Percentiles rank a stretch among this genome's conserved stretches.
Conservation (phyloP, 306 rosid genomes). For the Lablab purpureus region DNA sequence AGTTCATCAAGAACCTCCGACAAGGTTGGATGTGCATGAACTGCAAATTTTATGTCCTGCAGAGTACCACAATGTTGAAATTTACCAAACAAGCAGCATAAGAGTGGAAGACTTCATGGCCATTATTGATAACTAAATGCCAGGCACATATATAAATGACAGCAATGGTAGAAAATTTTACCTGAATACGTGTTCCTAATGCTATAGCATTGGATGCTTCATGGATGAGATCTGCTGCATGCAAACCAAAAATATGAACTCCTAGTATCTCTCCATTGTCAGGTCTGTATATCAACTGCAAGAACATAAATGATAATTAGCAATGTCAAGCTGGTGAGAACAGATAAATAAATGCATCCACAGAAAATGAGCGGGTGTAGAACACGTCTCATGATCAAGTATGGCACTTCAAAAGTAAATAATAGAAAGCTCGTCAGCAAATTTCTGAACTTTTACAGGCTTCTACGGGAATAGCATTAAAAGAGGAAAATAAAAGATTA, state of each 20-base stretch:
- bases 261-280: slow-evolving; percentile 98
- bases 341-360: slow-evolving; percentile 24
- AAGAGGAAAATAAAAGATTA: slow-evolving; percentile 39
- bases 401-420: neutral
- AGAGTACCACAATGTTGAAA: slow-evolving; percentile 38
- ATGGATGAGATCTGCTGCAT: slow-evolving; percentile 99
- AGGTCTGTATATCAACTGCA: slow-evolving; percentile 97
- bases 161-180: slow-evolving; percentile 40
- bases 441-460: slow-evolving; percentile 4
- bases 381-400: slow-evolving; percentile 12
- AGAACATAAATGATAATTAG: slow-evolving; percentile 45
- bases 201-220: slow-evolving; percentile 99
- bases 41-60: slow-evolving; percentile 88
- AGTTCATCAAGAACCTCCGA: slow-evolving; percentile 97
- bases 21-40: slow-evolving; percentile 97
- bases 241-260: slow-evolving; percentile 96
- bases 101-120: neutral
- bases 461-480: slow-evolving; percentile 9
- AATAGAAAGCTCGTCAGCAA: neutral
- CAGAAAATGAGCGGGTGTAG: slow-evolving; percentile 18
- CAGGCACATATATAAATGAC: neutral
- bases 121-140: slow-evolving; percentile 14
- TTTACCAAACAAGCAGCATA: slow-evolving; percentile 14
- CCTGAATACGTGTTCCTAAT: slow-evolving; percentile 89
- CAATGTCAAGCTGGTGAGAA: slow-evolving; percentile 12